Evolutionary conservation across 148 eudicot species (phyloP), one percentile per base, ranked within the genome.

Genomic region (Polygonum maritimum): DNA sequence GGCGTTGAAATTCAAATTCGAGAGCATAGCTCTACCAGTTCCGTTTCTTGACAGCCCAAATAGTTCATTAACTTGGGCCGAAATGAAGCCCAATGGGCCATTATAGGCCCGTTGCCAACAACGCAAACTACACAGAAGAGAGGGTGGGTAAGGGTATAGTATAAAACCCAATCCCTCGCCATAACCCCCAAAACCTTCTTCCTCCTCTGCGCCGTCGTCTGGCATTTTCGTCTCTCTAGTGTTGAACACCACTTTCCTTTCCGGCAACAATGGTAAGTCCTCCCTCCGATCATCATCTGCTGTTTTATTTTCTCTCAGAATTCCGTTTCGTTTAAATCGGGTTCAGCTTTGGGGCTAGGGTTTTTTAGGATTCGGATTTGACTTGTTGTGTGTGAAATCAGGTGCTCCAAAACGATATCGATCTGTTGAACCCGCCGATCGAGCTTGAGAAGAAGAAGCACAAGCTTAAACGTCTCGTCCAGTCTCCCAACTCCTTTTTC

Each of bases 401-500:
- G 74, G 74, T 71, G 10, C 74, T 71, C 48, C 74, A 71, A 39
- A 71, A 71, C 74, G 74, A 71, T 71, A 71, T 71, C 18, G 74
- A 71, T 71, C 41, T 71, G 74, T 40, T 71, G 74, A 71, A 71
- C 74, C 74, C 74, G 7, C 74, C 74, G 74, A 49, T 45, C 33
- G 74, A 71, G 12, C 74, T 71, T 6, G 74, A 71, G 74, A 71
- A 71, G 74, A 71, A 45, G 74, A 71, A 71, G 74, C 74, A 71
- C 49, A 71, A 71, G 74, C 74, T 71, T 10, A 71, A 71, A 41
- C 74, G 74, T 71, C 74, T 71, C 33, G 74, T 71, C 40, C 74
- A 71, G 26, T 71, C 74, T 16, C 74, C 74, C 22, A 71, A 71
- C 49, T 71, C 74, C 6, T 71, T 71, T 40, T 71, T 71, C 74